phyloP scores from a whole-genome alignment of 2,329 filamentous ascomycete genomes.

The Colletotrichum sp. region DNA sequence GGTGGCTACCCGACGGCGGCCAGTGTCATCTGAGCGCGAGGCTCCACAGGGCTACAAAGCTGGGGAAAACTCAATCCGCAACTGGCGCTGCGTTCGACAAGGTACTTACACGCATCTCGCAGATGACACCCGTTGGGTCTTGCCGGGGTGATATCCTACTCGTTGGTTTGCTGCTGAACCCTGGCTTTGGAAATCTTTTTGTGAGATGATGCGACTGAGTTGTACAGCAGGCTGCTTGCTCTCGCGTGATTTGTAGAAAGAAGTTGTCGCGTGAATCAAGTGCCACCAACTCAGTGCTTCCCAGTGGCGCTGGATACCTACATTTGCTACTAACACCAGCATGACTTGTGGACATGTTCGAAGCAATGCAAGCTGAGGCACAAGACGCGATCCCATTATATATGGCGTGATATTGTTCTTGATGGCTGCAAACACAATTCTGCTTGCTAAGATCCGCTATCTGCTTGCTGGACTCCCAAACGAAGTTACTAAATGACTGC shows the following conservation, averaged over 20 bases:
- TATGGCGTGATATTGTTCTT: background rate
- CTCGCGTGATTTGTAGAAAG: background rate
- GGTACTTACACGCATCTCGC: background rate
- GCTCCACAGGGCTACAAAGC: constrained; percentile 6
- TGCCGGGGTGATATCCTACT: background rate
- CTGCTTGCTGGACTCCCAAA: background rate
- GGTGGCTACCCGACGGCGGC: background rate
- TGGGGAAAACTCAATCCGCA: constrained; percentile 11
- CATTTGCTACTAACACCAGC: background rate
- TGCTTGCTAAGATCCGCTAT: background rate
- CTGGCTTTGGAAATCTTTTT: background rate
- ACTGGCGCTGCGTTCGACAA: background rate
- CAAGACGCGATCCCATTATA: background rate
- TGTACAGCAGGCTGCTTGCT: background rate
- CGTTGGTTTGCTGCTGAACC: background rate
- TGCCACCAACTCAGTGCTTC: background rate
- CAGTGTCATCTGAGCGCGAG: constrained; percentile 11
- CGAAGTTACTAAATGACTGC: background rate
- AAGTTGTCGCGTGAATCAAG: background rate
- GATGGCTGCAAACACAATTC: background rate
- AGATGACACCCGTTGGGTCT: background rate
- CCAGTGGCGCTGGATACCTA: background rate
- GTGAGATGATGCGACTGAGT: background rate
- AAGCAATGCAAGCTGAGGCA: background rate
- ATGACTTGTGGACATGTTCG: background rate